Base-by-base conservation (phyloP, 345 rosid species). In the Dimocarpus longan region DNA sequence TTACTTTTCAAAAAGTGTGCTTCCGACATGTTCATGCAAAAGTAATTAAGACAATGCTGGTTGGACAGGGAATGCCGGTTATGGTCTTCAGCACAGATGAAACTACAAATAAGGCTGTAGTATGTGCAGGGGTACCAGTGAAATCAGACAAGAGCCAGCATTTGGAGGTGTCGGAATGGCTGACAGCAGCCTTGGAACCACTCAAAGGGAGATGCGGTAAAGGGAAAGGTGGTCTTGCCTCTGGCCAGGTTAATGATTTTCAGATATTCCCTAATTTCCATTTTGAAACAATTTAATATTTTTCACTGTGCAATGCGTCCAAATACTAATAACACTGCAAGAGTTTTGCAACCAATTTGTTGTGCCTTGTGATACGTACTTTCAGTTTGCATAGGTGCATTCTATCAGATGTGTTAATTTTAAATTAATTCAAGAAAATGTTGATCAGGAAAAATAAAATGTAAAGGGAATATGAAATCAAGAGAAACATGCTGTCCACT, bases 51-150 rank as follows among this genome's bases (percentile, higher is more conserved):
- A 73, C 37, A 10, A 12, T 72, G 48, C 71, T 39, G 68, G 67
- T 78, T 81, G 78, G 80, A 84, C 89, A 96, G 99, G 92, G 92
- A 28, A 83, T 96, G 74, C 85, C 98, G 5, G 86, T 86, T 50
- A 96, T 96, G 99, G 94, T 91, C 46, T 93, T 94, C 84, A 94
- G 97, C 79, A 86, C 83, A 5, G 98, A 96, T 86, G 92, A 94
- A 87, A 81, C 71, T 28, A 89, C 94, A 72, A 94, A 96, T 78
- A 96, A 96, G 89, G 97, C 91, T 12, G 88, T 91, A 22, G 99
- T 93, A 10, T 96, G 97, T 75, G 99, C 99, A 0, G 98, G 97
- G 19, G 95, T 94, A 63, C 97, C 94, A 0, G 92, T 83, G 74
- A 93, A 94, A 73, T 86, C 87, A 3, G 87, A 86, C 46, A 75